phyloP scores from a whole-genome alignment of 1,284 basidiomycete genomes.

The Amylostereum chailletii region DNA sequence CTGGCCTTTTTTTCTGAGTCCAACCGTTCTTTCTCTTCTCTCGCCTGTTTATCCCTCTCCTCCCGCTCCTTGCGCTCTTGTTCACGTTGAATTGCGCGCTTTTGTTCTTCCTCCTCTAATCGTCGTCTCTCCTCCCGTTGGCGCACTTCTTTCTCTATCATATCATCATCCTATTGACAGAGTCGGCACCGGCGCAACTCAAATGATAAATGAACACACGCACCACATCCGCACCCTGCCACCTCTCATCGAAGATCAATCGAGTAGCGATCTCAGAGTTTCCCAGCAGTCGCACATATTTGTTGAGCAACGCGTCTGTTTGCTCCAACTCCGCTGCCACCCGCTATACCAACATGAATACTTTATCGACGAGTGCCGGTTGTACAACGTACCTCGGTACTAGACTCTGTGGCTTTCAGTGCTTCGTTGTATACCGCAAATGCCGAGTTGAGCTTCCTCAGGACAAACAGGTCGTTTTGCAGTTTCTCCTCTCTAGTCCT shows the following conservation, averaged over 20 bases:
- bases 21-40: constrained; percentile 32
- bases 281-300: constrained; percentile 60
- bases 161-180: constrained; percentile 46
- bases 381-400: constrained; percentile 49
- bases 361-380: no score
- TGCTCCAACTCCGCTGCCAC: constrained; percentile 56
- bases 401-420: constrained; percentile 47
- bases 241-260: constrained; percentile 65
- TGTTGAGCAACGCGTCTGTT: constrained; percentile 63
- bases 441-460: constrained; percentile 62
- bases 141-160: constrained; percentile 38
- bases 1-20: constrained; percentile 17
- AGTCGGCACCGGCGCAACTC: neutral
- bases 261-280: constrained; percentile 58
- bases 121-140: constrained; percentile 37
- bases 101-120: constrained; percentile 40
- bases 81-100: constrained; percentile 17
- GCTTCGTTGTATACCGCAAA: constrained; percentile 62
- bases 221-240: constrained; percentile 63
- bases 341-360: constrained; percentile 31
- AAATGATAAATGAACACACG: constrained; percentile 17
- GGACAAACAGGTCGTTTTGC: constrained; percentile 58
- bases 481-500: constrained; percentile 61
- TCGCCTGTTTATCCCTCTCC: constrained; percentile 37
- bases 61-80: constrained; percentile 25